Conservation (phyloP, 306 rosid species). For the Rubus idaeus region DNA sequence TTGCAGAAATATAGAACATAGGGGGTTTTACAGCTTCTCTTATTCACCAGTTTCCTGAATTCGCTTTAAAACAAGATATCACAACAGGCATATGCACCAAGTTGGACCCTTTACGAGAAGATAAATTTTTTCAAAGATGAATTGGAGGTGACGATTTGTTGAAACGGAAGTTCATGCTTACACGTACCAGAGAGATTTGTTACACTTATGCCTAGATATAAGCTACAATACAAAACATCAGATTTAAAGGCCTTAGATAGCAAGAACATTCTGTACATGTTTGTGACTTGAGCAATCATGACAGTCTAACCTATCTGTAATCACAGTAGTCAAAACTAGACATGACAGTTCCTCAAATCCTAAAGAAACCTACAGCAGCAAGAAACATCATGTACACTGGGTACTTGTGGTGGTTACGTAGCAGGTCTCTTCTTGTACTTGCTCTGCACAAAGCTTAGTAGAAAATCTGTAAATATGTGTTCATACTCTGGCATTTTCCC, state of each 20-base stretch:
- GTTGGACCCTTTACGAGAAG: background rate
- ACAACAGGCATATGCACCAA: no score
- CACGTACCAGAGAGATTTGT: no score
- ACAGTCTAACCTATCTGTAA: background rate
- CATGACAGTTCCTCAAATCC: background rate
- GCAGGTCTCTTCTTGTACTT: conserved; percentile 49
- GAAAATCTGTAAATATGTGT: conserved; percentile 85
- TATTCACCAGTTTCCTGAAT: no score
- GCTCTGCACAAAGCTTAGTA: conserved; percentile 59
- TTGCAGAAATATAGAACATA: no score
- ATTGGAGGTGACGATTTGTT: background rate
- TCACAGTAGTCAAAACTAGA: background rate
- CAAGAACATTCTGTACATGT: background rate
- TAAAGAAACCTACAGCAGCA: background rate
- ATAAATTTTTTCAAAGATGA: no score
- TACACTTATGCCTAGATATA: no score
- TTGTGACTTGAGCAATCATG: background rate
- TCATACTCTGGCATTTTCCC: conserved; percentile 94
- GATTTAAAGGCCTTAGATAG: background rate
- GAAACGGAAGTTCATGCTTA: background rate
- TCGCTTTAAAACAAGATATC: no score
- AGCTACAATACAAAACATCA: no score
- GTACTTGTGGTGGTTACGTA: conserved; percentile 4
- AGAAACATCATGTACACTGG: background rate
- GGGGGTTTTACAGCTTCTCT: no score